A percentile compares a stretch with the other conserved stretches of the same genome.
These are phyloP conservation scores for Septoria linicola DNA, from an alignment of 2,329 filamentous ascomycete genomes.

Conservation along the genomic window DNA sequence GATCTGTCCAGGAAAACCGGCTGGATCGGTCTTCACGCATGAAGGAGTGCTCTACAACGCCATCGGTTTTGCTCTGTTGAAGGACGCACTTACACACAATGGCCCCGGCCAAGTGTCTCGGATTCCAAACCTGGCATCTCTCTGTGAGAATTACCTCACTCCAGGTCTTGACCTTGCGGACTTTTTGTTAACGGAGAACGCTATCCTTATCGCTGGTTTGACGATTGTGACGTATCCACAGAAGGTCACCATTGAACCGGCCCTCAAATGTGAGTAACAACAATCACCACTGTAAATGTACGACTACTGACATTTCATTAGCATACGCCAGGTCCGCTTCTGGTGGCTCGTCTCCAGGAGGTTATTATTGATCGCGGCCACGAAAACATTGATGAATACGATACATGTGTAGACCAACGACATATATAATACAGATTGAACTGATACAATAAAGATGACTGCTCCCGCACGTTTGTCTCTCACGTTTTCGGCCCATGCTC, in stretches of 20 bases:
- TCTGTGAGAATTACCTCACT: slow-evolving; percentile 44
- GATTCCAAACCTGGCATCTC: slow-evolving; percentile 39
- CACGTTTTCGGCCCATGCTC: too few species aligned
- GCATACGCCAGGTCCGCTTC: too few species aligned
- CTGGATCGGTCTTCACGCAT: slow-evolving; percentile 51
- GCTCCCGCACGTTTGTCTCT: too few species aligned
- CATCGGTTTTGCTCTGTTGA: slow-evolving; percentile 45
- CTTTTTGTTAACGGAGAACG: slow-evolving; percentile 47
- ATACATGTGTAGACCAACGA: too few species aligned
- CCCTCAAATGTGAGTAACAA: slow-evolving; percentile 39
- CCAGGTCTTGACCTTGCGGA: slow-evolving; percentile 46
- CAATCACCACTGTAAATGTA: too few species aligned
- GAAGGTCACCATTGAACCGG: slow-evolving; percentile 43
- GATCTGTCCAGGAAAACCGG: slow-evolving; percentile 42
- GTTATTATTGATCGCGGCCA: too few species aligned
- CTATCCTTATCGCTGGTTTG: slow-evolving; percentile 43
- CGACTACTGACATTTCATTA: too few species aligned
- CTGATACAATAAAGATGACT: too few species aligned
- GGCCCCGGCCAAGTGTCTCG: slow-evolving; percentile 46
- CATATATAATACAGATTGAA: too few species aligned
- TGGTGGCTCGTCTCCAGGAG: too few species aligned
- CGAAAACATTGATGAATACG: too few species aligned
- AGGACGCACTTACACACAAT: slow-evolving; percentile 51
- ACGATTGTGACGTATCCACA: slow-evolving; percentile 38
- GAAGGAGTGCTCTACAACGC: slow-evolving; percentile 54